Evolutionary conservation across 1,284 basidiomycete species (phyloP), one percentile per base, ranked within the genome.

Genomic region (Tilletia walkeri): DNA sequence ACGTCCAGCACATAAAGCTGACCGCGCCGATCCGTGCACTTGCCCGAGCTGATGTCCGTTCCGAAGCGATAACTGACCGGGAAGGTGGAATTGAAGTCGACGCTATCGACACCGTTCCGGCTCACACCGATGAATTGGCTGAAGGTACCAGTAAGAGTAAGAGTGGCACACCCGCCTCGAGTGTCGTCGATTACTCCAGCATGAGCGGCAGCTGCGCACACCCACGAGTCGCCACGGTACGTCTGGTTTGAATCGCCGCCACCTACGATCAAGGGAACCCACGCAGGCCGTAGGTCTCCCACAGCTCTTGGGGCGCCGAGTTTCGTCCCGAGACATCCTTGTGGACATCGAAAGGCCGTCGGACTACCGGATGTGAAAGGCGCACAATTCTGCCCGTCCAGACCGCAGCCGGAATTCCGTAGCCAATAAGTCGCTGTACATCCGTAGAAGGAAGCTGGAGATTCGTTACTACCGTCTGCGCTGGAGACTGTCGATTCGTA

Each of bases 221-320:
- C 88, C 82, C 94, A 95, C 67, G 87, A 90, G 81, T 95, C 93
- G 0, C 89, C 92, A 77, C 93, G 87, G 78, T 94, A 94, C 2
- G 91, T 92, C 38, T 82, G 78, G 18, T 59, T 59, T 9, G 14
- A 36, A 81, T 92, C 90, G 3, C 91, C 91, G 16, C 93, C 93
- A 9, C 93, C 93, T 1, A 95, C 90, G 66, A 95, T 87, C 30
- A 94, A 86, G 5, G 92, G 91, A 24, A 88, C 86, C 76, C 89
- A 91, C 50, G 88, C 88, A 49, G 90, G 86, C 72, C 89, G 85
- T 68, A 88, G 84, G 70, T 88, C 82, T 38, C 93, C 92, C n/a
- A 95, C 87, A 0, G 91, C 74, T 61, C 92, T 86, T 10, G 89
- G 89, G 76, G 93, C 93, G 76, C 90, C 88, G 49, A 95, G 85